Conservation (phyloP, 1,284 basidiomycete species). For the Ceratobasidium sp. region DNA sequence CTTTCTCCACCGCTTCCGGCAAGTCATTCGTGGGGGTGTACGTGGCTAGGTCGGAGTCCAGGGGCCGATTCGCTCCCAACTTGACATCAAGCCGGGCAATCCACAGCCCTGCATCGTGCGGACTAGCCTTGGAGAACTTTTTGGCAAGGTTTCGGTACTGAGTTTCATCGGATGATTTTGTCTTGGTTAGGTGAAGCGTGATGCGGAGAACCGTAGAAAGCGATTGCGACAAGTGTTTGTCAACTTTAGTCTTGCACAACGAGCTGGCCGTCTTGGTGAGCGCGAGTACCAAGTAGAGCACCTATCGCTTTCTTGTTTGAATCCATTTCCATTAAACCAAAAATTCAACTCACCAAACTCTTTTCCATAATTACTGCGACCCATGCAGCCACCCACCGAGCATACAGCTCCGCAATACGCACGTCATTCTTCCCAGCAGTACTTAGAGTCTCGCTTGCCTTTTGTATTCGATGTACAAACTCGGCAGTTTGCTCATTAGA, state of each 20-base stretch:
- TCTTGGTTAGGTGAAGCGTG: constrained; percentile 50
- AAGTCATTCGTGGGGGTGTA: constrained; percentile 56
- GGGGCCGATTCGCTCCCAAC: constrained; percentile 49
- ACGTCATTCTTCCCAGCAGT: constrained; percentile 46
- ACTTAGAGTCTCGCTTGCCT: constrained; percentile 68
- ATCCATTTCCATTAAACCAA: background rate
- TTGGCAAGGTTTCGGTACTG: constrained; percentile 59
- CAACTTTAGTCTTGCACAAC: constrained; percentile 42
- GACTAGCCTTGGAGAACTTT: constrained; percentile 58
- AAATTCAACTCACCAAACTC: constrained; percentile 62
- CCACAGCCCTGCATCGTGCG: constrained; percentile 61
- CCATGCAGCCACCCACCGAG: constrained; percentile 67
- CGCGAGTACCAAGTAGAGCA: constrained; percentile 62
- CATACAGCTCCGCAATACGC: constrained; percentile 61
- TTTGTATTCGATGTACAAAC: constrained; percentile 66
- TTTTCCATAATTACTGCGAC: constrained; percentile 62
- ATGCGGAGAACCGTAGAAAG: constrained; percentile 62
- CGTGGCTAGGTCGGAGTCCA: constrained; percentile 45
- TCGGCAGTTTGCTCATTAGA: constrained; percentile 50
- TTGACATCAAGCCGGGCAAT: constrained; percentile 64
- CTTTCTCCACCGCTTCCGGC: constrained; percentile 52
- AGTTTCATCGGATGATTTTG: constrained; percentile 51
- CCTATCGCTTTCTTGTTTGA: constrained; percentile 54
- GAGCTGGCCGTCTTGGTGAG: constrained; percentile 54
- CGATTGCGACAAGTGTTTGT: constrained; percentile 55